Base-by-base conservation (phyloP, 768 basidiomycete genomes). In the Leucogyrophana mollusca region DNA sequence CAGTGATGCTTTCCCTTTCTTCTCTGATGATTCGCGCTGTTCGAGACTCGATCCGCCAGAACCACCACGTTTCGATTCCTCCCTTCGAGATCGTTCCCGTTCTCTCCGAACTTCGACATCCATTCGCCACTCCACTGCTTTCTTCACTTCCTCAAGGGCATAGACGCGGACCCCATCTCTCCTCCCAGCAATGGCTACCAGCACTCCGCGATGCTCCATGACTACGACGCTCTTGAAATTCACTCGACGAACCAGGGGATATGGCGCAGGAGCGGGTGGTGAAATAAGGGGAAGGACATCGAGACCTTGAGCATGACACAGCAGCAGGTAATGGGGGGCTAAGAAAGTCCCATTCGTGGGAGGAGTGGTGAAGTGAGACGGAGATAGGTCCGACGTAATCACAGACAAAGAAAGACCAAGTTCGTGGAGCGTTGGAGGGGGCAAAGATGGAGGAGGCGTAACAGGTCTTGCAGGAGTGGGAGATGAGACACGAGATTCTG, bases 131-230 rank as follows among this genome's bases (percentile, higher is more conserved):
- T 93, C 90, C 5, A 93, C 83, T 3, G 84, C 86, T 59, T 84
- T 88, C 64, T 83, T 87, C 10, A 93, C 79, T 57, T 93, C 90
- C 48, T 92, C 90, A 13, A 93, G 71, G 14, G 90, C 90, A 62
- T 93, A 93, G 14, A 93, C 90, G 27, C 90, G 78, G 35, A 93
- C 90, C 3, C 90, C 90, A 52, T 92, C 89, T 55, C 90, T 71
- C 51, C 90, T 73, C 8, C 90, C 90, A 13, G 91, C 91, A 51
- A 93, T 90, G 10, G 90, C 90, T 8, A 93, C 90, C n/a, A 93
- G 69, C 0, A 93, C 89, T 6, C 90, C 90, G 23, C 90, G 85
- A 57, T 92, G 87, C 56, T 93, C 90, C 90, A 93, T 93, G 11
- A 93, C 85, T 1, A 93, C 87, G n/a, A 93, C 84, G 46, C 78